Evolutionary conservation across 2,329 filamentous ascomycete species (phyloP), one percentile per base, ranked within the genome.

Genomic region (Ophiostoma ips): DNA sequence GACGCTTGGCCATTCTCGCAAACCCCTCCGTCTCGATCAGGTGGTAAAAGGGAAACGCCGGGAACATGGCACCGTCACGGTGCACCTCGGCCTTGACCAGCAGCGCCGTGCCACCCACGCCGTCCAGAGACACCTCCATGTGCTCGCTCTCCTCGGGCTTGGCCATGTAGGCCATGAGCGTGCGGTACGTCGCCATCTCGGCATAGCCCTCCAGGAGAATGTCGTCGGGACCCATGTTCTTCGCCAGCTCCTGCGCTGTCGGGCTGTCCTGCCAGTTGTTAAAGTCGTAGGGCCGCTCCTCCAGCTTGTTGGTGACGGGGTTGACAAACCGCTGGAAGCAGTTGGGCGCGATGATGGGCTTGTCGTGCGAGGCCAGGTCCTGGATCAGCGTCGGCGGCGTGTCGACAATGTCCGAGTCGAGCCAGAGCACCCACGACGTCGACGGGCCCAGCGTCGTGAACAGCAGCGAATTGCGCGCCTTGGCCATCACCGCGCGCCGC

Each of bases 1-100:
- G 66, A 56, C 92, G 74, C 64, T 79, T 83, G 12, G 89, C 89
- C 92, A 98, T 98, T 69, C 90, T 95, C 16, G 92, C 89, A 61
- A 98, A 98, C 0, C 92, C 92, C 62, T 98, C 92, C 0, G 92
- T 96, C 71, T 98, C 92, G 54, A 98, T 94, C 53, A 98, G 73
- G 66, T 98, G 84, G 63, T 95, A 96, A 63, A 98, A 98, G 3
- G 90, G 69, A 63, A 98, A 98, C 0, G 92, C 79, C 16, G 92
- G 92, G 69, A 98, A 98, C 90, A 96, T 98, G 63, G 92, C 90
- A 18, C 92, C 92, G 61, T 98, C 92, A 24, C 92, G 80, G 64
- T 98, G 92, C 21, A 98, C 92, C 53, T 96, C 89, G 2, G 89
- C 92, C 70, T 95, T 95, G 53, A 98, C 92, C 60, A 98, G 70